These are phyloP conservation scores for Solanum gracilifrons DNA, from an alignment of 257 asterid genomes.

Conservation along the genomic window DNA sequence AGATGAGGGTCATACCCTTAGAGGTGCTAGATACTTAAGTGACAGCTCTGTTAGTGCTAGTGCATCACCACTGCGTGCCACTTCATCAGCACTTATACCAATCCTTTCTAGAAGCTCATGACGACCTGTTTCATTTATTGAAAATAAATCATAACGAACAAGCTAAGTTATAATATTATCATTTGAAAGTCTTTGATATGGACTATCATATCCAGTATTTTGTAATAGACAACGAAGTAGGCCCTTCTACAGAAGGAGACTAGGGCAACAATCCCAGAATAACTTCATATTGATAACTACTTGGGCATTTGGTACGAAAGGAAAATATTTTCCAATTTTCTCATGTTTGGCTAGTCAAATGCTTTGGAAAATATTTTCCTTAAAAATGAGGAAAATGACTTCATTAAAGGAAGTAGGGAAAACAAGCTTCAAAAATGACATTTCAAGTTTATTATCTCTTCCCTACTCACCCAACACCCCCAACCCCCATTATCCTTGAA, in stretches of 20 bases:
- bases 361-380: too few species aligned
- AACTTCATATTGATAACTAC: not conserved
- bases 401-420: too few species aligned
- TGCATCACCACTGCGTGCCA: slow-evolving; percentile 69
- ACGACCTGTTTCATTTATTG: slow-evolving; percentile 47
- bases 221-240: not conserved
- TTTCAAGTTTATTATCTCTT: too few species aligned
- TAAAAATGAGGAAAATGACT: too few species aligned
- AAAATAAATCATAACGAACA: not conserved
- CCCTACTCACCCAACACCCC: too few species aligned
- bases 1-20: slow-evolving; percentile 45
- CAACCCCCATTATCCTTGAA: too few species aligned
- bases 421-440: too few species aligned
- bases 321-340: too few species aligned
- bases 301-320: too few species aligned
- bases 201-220: not conserved
- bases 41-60: slow-evolving; percentile 70
- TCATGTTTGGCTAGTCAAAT: too few species aligned
- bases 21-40: slow-evolving; percentile 74
- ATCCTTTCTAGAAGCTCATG: slow-evolving; percentile 74
- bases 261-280: not conserved
- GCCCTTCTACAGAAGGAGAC: not conserved
- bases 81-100: slow-evolving; percentile 64
- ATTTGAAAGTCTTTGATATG: not conserved
- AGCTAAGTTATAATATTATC: not conserved